Base-by-base conservation (phyloP, 345 rosid species). In the Salix arbutifolia region DNA sequence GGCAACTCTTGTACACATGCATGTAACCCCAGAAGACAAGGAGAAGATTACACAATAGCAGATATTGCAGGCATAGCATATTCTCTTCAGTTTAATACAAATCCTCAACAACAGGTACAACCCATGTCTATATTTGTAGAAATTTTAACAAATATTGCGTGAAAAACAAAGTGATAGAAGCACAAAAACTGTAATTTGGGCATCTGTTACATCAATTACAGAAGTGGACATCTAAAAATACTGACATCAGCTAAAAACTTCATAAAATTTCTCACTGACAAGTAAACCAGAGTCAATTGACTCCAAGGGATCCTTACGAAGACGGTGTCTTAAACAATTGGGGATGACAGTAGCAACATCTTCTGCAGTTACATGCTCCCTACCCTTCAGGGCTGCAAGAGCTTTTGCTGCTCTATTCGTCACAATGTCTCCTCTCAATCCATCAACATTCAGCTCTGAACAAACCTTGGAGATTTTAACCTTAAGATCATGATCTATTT, bases 301-400 rank as follows among this genome's bases (percentile, higher is more conserved):
- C 79, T 96, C 99, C 88, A 96, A 70, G 3, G 98, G 98, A 84
- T 96, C 99, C 87, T 96, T 96, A 76, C 99, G 86, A 61, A 93
- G 94, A 26, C 99, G 94, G 80, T 96, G 99, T 87, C 99, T 92
- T 74, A 96, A 87, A 78, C 99, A 93, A 79, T 93, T 93, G 75
- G 99, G 97, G 44, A 96, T 96, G 76, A 96, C 99, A 4, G 98
- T 93, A n/a, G 98, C 97, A 65, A 96, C 86, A 82, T 96, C 98
- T 72, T 96, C 99, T 0, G 98, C 83, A 62, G 88, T 86, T 16
- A 93, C 98, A 21, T 77, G 74, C 68, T 93, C 96, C 84, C 93
- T 92, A 78, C 94, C 94, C 84, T 92, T 96, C 37, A 96, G 84
- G 76, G 97, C 86, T 33, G 96, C 97, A 72, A 96, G 89, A 78